These are phyloP conservation scores for Apocynum venetum DNA, from an alignment of 257 asterid genomes.

Conservation along the genomic window DNA sequence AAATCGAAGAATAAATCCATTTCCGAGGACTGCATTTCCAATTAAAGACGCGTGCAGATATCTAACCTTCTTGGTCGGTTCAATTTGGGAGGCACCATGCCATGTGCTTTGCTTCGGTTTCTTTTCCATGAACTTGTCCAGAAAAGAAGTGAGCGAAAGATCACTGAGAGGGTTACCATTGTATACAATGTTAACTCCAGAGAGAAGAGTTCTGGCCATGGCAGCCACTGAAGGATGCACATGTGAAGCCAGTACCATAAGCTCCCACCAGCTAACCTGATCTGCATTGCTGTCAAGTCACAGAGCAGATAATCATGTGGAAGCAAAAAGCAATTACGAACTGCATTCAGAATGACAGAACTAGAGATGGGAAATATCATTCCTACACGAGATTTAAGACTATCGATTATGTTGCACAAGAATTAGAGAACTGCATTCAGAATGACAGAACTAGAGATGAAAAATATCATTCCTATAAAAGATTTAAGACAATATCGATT, in stretches of 20 bases:
- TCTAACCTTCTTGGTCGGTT: constrained; percentile 86
- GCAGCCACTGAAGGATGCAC: constrained; percentile 96
- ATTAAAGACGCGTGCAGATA: neutral
- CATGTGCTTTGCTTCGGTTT: constrained; percentile 77
- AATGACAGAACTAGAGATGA: neutral
- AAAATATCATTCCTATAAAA: neutral
- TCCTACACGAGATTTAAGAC: neutral
- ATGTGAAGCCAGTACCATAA: constrained; percentile 67
- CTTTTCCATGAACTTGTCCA: constrained; percentile 97
- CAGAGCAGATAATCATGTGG: constrained; percentile 1
- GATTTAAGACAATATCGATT: neutral
- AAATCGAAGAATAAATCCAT: neutral
- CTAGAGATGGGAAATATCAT: neutral
- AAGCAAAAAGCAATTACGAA: neutral
- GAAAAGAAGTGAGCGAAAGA: constrained; percentile 73
- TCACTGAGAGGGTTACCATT: constrained; percentile 83
- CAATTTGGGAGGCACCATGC: constrained; percentile 91
- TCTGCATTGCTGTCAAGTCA: constrained; percentile 74
- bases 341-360: neutral
- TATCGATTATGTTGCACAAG: neutral
- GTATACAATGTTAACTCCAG: constrained; percentile 81
- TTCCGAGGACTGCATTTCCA: neutral
- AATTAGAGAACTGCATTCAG: neutral
- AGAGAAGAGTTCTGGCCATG: constrained; percentile 85
- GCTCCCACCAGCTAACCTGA: constrained; percentile 92